A percentile compares a stretch with the other conserved stretches of the same genome.
Conservation (phyloP, 108 stramenopile genomes). For the Conticribra weissflogii region DNA sequence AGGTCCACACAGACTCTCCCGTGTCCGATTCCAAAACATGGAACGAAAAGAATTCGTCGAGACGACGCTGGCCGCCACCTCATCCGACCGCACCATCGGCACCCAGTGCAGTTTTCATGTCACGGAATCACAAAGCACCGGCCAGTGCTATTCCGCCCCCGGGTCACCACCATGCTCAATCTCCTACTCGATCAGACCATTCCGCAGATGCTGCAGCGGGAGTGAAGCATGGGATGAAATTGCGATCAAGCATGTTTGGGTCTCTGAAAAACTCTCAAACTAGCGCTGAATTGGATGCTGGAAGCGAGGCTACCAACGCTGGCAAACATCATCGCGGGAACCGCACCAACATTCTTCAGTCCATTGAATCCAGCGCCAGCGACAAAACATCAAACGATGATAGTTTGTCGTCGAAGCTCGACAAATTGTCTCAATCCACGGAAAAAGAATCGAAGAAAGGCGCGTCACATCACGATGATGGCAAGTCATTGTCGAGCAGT, state of each 20-base stretch:
- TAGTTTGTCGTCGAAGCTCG: constrained; percentile 7
- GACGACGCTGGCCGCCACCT: constrained; percentile 2
- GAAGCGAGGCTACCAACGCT: not conserved
- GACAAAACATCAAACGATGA: constrained; percentile 1
- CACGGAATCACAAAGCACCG: not conserved
- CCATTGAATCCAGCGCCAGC: not conserved
- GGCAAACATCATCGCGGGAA: not conserved
- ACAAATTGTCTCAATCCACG: not conserved
- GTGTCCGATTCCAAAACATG: not conserved
- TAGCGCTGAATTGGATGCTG: not conserved
- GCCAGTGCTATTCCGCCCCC: not conserved
- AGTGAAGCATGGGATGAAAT: constrained; percentile 4
- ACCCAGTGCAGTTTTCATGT: not conserved
- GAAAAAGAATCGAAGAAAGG: not conserved
- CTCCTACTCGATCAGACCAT: constrained; percentile 30
- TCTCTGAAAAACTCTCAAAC: not conserved
- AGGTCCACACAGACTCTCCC: not conserved
- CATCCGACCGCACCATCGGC: constrained; percentile 6
- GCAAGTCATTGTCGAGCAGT: constrained; percentile 4
- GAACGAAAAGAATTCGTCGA: not conserved
- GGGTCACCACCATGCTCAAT: constrained; percentile 1
- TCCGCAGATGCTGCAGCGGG: constrained; percentile 38
- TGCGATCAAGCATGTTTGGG: not conserved
- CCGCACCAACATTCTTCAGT: not conserved
- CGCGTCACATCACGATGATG: constrained; percentile 3